Base-by-base conservation (phyloP, 2,329 filamentous ascomycete species). In the Venturia effusa region DNA sequence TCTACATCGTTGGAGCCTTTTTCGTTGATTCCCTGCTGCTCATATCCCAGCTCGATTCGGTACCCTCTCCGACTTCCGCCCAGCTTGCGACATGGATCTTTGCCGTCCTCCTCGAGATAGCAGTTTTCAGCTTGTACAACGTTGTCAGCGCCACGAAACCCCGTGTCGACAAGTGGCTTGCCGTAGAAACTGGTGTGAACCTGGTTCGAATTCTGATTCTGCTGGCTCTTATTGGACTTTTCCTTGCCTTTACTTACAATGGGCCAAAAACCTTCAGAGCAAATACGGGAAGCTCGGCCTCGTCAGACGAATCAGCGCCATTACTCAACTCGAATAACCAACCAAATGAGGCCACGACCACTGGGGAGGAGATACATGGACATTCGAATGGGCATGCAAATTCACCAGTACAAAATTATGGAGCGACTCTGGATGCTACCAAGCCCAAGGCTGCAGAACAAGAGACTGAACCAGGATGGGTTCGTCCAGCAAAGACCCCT, bases 1-100 rank as follows among this genome's bases (percentile, higher is more conserved):
- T 96, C 71, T 96, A 95, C 75, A 80, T 95, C 67, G 84, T 90
- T 64, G 90, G 88, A 63, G 88, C 90, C 55, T 88, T 92, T 68
- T 96, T 96, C 79, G 85, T 94, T 67, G 94, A 95, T 78, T 83
- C 89, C 61, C 87, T 96, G 68, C 83, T 96, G 68, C 82, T 95
- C 68, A 88, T 97, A 71, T 92, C 92, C 37, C 83, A 97, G 64
- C 81, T 96, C 70, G 92, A 97, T 74, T 89, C 88, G 71, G 86
- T 84, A 67, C 87, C 90, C 40, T 89, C 89, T 15, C 94, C 94
- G 0, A 92, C 88, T 61, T 79, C 86, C 59, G 86, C 90, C 62
- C 92, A 97, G 75, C 83, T 93, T 64, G 76, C 88, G 59, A 86
- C 90, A 69, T 99, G 94, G 94, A 73, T 81, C 51, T 76, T 91